Evolutionary conservation across 78 protist genomes (phyloP), one percentile per base, ranked within the genome.

Genomic region (Dictyostelium citrinum): DNA sequence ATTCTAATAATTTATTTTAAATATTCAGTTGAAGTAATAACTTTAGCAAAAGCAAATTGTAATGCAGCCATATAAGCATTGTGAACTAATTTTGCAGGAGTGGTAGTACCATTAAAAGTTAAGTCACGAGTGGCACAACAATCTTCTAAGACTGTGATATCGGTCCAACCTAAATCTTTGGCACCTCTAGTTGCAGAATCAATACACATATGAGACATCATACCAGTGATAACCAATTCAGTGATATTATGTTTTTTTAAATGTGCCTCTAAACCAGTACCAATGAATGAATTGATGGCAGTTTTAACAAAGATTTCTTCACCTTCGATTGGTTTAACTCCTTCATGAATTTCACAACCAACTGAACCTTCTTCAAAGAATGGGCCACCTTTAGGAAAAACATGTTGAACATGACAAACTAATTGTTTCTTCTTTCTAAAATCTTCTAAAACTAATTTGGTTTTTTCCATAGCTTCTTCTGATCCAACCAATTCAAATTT

Each of bases 131-230:
- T 46, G 11, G 83, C 83, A 77, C 68, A 46, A 27, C 49, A n/a
- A 77, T 77, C 83, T 29, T 29, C 83, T 22, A 77, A 33, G 1
- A 77, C 67, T 3, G 83, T 77, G 4, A 71, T 27, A 33, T 71
- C 78, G 5, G 22, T n/a, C 33, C 24, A 60, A 60, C 70, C 70
- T 2, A 77, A n/a, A 46, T 77, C 83, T 17, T 22, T 27, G 0
- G 67, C 4, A 16, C 37, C 68, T n/a, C 83, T 17, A 27, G 67
- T 46, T n/a, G 39, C 20, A 14, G 41, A 24, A 46, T 77, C 83
- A 46, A 77, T 77, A 46, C 83, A 77, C 60, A 46, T 77, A 20
- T 77, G 83, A 3, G 83, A 29, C 83, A 77, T 77, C 83, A 46
- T 46, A 77, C 83, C 83, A 5, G 67, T 46, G 20, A 77, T 46